Evolutionary conservation across 2,329 filamentous ascomycete genomes (phyloP).

Genomic region (Zasmidium cellare): DNA sequence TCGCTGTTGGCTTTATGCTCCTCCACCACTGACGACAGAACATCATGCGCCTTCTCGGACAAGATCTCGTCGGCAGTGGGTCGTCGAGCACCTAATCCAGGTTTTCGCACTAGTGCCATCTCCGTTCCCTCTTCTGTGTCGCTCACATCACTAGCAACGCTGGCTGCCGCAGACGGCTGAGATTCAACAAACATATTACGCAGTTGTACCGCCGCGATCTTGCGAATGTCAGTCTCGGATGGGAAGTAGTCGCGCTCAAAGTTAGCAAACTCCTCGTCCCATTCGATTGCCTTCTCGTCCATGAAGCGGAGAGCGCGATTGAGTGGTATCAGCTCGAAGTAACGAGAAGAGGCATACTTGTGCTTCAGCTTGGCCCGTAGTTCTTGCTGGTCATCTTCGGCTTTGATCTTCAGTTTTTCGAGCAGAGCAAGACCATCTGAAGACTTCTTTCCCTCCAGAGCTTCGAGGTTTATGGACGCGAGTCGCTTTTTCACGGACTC

Average conservation of each 20-base stretch:
- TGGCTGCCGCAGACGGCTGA: constrained; percentile 52
- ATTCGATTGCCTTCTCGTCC: constrained; percentile 88
- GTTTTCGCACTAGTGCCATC: constrained; percentile 23
- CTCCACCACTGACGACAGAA: constrained; percentile 65
- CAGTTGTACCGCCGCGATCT: constrained; percentile 86
- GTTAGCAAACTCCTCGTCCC: constrained; percentile 86
- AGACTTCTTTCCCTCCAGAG: constrained; percentile 81
- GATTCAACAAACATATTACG: constrained; percentile 95
- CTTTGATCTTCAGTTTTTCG: constrained; percentile 72
- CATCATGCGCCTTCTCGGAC: constrained; percentile 63
- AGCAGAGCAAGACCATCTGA: constrained; percentile 81
- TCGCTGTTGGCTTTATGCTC: constrained; percentile 49
- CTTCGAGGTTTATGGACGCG: constrained; percentile 86
- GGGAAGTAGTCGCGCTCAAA: constrained; percentile 93
- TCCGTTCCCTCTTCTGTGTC: constrained; percentile 66
- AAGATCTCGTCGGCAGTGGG: constrained; percentile 45
- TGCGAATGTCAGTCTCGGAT: constrained; percentile 91
- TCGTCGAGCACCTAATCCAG: constrained; percentile 37
- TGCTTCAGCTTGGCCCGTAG: constrained; percentile 79
- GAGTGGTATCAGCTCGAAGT: constrained; percentile 94
- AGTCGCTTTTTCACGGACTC: constrained; percentile 79
- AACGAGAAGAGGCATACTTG: constrained; percentile 89
- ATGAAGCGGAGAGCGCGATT: constrained; percentile 87
- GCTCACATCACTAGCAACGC: constrained; percentile 28
- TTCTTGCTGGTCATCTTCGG: constrained; percentile 76